Base-by-base conservation (phyloP, 345 rosid genomes). In the Pseudoturritis turrita region DNA sequence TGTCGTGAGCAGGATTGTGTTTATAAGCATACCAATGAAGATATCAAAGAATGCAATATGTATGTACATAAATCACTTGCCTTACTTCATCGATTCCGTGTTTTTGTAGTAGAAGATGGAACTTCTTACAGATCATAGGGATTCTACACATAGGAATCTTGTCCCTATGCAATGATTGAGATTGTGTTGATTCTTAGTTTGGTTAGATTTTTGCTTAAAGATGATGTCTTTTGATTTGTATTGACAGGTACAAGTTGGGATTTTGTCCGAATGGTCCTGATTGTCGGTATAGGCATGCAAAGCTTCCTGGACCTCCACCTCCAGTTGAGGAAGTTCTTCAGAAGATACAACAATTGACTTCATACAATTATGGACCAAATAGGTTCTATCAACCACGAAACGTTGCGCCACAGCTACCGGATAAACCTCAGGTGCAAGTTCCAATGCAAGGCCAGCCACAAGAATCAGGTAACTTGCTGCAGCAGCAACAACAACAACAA, bases 201-300 rank as follows among this genome's bases (percentile, higher is more conserved):
- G 40, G 7, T 62, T 52, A 21, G 52, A 12, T 54, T 62, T 33
- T 18, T 39, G 26, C 25, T 72, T 29, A 72, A 4, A 22, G 15
- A 25, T 22, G 44, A 2, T 21, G 18, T 14, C n/a, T 68, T 45
- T 60, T 15, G 59, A 28, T 50, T 67, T 79, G 64, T 39, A 19
- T 36, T 59, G 57, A 37, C 75, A 96, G 98, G 99, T 96, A 88
- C 81, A 96, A 96, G 87, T 75, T 92, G 45, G 99, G 99, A 11
- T 96, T 96, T 80, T 92, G 99, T 79, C 99, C 99, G 40, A 92
- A 92, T 82, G 99, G 98, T 81, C 87, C 95, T 44, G 98, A 92
- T 62, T 96, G 98, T 71, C 86, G 98, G 23, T 96, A 92, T 52
- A 85, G 98, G 84, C 99, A 96, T 68, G 97, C 90, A 3, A 92